These are phyloP conservation scores for Globisporangium mamillatum DNA, from an alignment of 352 stramenopile species.

Conservation along the genomic window DNA sequence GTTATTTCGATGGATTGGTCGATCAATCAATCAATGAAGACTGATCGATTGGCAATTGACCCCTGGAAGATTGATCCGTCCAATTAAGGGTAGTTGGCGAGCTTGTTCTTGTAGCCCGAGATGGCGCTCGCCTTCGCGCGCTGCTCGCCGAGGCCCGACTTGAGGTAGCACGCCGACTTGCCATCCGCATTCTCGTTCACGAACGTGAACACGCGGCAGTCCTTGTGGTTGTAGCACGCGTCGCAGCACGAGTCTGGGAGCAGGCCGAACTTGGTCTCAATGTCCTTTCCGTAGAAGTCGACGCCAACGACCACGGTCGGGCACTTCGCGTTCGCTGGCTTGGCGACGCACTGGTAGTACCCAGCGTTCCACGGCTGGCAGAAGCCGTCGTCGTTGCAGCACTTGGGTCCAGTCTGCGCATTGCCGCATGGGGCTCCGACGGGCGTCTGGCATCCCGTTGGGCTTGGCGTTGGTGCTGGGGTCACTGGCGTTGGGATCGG, in stretches of 20 bases:
- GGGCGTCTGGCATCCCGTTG: conserved; percentile 23
- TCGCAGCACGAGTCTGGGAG: conserved; percentile 49
- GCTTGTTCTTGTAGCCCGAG: conserved; percentile 40
- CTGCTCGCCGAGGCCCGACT: conserved; percentile 29
- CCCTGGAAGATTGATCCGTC: neutral
- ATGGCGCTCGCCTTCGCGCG: conserved; percentile 30
- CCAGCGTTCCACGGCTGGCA: conserved; percentile 60
- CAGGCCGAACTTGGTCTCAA: conserved; percentile 38
- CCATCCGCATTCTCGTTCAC: conserved; percentile 57
- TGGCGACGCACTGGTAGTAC: conserved; percentile 55
- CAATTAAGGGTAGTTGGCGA: neutral
- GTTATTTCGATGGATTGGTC: too few relatives aligned
- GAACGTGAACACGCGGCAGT: conserved; percentile 51
- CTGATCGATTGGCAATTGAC: neutral
- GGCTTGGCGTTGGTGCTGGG: neutral
- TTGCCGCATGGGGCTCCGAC: conserved; percentile 38
- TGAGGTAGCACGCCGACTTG: conserved; percentile 56
- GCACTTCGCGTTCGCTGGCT: conserved; percentile 34
- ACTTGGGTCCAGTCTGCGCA: conserved; percentile 26
- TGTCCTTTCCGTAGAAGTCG: conserved; percentile 50
- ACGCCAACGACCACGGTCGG: conserved; percentile 31
- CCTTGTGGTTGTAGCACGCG: conserved; percentile 31
- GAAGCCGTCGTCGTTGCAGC: conserved; percentile 39
- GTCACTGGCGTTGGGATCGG: conserved; percentile 7
- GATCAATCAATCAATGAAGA: neutral